These are phyloP conservation scores for Oryza rufipogon DNA, from an alignment of 176 grass and related monocot genomes.

Conservation along the genomic window DNA sequence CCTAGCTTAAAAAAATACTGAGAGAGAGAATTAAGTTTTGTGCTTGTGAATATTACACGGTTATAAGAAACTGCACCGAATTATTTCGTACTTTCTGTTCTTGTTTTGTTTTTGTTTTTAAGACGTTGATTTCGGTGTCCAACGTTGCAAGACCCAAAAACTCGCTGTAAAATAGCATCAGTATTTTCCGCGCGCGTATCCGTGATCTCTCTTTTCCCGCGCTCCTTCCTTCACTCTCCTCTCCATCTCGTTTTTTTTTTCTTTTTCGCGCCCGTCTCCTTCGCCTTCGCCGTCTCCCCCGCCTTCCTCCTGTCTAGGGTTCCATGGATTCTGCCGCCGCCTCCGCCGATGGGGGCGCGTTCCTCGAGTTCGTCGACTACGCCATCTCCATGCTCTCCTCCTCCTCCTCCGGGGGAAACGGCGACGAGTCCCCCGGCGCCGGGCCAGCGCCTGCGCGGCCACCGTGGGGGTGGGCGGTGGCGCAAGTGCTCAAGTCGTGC, in stretches of 20 bases:
- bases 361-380: conserved; percentile 76
- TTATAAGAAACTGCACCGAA: no score
- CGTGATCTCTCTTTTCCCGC: background rate
- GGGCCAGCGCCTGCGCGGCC: conserved; percentile 41
- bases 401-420: conserved; percentile 37
- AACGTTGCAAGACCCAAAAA: background rate
- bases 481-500: conserved; percentile 79
- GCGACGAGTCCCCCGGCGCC: conserved; percentile 46
- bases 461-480: conserved; percentile 82
- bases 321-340: conserved; percentile 45
- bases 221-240: background rate
- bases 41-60: no score
- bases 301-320: conserved; percentile 44
- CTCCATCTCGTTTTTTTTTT: background rate
- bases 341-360: conserved; percentile 45
- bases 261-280: background rate
- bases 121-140: no score
- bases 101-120: no score
- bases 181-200: background rate
- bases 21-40: no score
- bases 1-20: no score
- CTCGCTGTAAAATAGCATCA: background rate
- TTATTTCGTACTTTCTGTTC: no score
- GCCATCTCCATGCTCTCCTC: conserved; percentile 61
- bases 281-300: background rate